phyloP scores from a whole-genome alignment of 164 flowering plant genomes.

The Stephania yunnanensis region DNA sequence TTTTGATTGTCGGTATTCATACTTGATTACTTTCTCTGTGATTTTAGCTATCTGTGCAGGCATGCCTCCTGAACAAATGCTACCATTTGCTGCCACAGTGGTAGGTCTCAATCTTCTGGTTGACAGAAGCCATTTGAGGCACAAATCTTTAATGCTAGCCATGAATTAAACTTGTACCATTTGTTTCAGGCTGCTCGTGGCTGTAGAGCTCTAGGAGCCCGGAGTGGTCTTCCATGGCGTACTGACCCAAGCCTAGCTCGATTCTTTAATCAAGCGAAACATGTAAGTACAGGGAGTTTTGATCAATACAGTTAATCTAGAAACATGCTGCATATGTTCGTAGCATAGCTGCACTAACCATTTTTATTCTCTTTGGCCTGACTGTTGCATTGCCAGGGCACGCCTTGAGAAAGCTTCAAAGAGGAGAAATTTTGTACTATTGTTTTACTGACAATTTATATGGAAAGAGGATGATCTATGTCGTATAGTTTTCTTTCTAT shows the following conservation, averaged over 20 bases:
- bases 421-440: no score
- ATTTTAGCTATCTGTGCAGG: constrained; percentile 59
- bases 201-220: constrained; percentile 86
- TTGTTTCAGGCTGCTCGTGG: constrained; percentile 64
- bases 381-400: background rate
- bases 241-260: constrained; percentile 58
- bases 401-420: no score
- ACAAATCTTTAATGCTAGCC: background rate
- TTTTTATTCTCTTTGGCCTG: background rate
- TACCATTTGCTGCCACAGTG: constrained; percentile 92
- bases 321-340: background rate
- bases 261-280: constrained; percentile 20
- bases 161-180: background rate
- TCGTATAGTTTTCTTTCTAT: no score
- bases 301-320: background rate
- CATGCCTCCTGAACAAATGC: constrained; percentile 78
- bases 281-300: constrained; percentile 10
- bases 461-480: no score
- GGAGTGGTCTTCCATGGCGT: constrained; percentile 66
- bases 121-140: background rate
- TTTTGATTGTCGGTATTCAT: background rate
- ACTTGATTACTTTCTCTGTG: background rate
- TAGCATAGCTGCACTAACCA: background rate
- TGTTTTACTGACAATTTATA: no score
- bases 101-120: constrained; percentile 30